Evolutionary conservation across 257 asterid genomes (phyloP).

Genomic region (Solanum raphanifolium): DNA sequence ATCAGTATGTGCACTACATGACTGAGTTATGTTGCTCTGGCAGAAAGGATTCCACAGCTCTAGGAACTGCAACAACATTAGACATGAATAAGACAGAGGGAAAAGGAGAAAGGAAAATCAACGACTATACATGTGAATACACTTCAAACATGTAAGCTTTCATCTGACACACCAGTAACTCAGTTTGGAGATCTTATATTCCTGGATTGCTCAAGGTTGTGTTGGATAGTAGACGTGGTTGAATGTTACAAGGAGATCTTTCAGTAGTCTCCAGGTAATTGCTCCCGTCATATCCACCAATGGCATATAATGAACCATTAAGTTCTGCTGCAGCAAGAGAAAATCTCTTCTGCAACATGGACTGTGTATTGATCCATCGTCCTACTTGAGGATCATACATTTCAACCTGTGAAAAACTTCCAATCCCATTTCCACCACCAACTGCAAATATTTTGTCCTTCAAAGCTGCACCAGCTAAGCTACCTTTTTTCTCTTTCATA

Average conservation of each 20-base stretch:
- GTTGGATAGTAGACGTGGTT: no score
- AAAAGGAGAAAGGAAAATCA: not conserved
- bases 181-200: not conserved
- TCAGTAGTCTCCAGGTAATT: slow-evolving; percentile 38
- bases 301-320: slow-evolving; percentile 69
- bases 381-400: slow-evolving; percentile 69
- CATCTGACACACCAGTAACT: not conserved
- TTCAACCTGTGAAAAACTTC: slow-evolving; percentile 57
- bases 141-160: not conserved
- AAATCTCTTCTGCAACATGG: slow-evolving; percentile 72
- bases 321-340: slow-evolving; percentile 71
- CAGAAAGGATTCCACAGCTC: slow-evolving; percentile 33
- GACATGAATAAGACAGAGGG: not conserved
- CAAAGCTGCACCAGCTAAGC: slow-evolving; percentile 26
- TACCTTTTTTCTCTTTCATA: slow-evolving; percentile 18
- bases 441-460: slow-evolving; percentile 59
- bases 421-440: slow-evolving; percentile 77
- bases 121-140: not conserved
- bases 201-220: not conserved
- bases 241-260: no score
- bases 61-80: slow-evolving; percentile 16
- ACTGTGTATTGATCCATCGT: slow-evolving; percentile 70
- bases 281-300: slow-evolving; percentile 66
- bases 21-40: slow-evolving; percentile 15
- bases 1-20: slow-evolving; percentile 15